phyloP scores from a whole-genome alignment of 2,329 filamentous ascomycete genomes.

The Colletotrichum chlorophyti region DNA sequence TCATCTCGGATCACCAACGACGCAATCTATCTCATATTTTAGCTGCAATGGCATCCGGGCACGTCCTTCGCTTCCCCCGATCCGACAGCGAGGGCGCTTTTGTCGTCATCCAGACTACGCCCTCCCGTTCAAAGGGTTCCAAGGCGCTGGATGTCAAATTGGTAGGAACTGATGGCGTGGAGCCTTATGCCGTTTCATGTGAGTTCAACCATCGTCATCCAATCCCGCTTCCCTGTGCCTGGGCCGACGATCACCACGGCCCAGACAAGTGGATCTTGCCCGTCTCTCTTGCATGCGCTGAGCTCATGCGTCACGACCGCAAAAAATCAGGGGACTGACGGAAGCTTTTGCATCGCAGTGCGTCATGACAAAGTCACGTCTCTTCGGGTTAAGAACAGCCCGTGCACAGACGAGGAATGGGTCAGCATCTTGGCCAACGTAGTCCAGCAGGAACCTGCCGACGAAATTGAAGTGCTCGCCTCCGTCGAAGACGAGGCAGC shows the following conservation, averaged over 20 bases:
- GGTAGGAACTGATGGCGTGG: constrained; percentile 71
- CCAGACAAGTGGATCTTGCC: constrained; percentile 22
- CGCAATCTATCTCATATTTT: constrained; percentile 3
- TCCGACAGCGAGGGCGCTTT: constrained; percentile 58
- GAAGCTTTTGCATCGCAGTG: constrained; percentile 22
- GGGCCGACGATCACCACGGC: constrained; percentile 25
- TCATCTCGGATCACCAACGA: constrained; percentile 8
- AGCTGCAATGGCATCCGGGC: constrained; percentile 17
- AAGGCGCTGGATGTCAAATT: constrained; percentile 69
- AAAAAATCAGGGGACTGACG: constrained; percentile 10
- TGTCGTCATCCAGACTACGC: constrained; percentile 66
- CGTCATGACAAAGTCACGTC: constrained; percentile 58
- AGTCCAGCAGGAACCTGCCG: constrained; percentile 57
- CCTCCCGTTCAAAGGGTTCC: constrained; percentile 51
- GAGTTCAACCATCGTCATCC: constrained; percentile 44
- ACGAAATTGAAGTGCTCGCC: constrained; percentile 66
- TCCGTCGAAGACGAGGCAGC: constrained; percentile 58
- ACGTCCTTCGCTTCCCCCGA: constrained; percentile 65
- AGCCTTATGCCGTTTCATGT: constrained; percentile 65
- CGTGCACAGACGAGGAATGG: constrained; percentile 71
- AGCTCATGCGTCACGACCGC: constrained; percentile 8
- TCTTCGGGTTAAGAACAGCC: constrained; percentile 59
- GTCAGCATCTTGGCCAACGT: constrained; percentile 63
- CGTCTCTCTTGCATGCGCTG: constrained; percentile 31
- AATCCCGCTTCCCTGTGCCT: constrained; percentile 14